These are phyloP conservation scores for Prunus kanzakura DNA, from an alignment of 306 rosid genomes.

Conservation along the genomic window DNA sequence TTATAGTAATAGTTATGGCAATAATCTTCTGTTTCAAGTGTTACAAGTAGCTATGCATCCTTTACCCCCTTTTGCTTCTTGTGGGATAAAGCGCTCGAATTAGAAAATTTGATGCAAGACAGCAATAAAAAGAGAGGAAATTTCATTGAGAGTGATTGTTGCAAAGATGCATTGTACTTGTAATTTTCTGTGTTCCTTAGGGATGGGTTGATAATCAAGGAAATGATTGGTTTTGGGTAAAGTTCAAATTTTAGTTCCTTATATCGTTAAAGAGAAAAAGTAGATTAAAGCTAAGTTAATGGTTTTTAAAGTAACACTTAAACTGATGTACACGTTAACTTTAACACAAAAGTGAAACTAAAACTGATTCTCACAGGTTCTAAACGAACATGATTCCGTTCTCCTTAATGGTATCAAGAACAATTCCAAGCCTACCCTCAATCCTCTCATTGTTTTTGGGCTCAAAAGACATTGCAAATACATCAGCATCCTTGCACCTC, in stretches of 20 bases:
- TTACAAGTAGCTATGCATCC: not conserved
- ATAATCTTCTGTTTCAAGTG: not conserved
- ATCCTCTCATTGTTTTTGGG: constrained; percentile 78
- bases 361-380: not conserved
- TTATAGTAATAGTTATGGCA: not conserved
- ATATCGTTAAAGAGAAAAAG: too few species aligned
- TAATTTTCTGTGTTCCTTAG: too few species aligned
- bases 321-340: too few species aligned
- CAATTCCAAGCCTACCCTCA: constrained; percentile 75
- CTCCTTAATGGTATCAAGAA: constrained; percentile 75
- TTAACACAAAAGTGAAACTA: not conserved
- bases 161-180: not conserved
- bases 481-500: constrained; percentile 84
- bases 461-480: constrained; percentile 78
- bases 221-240: too few species aligned
- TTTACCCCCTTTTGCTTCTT: not conserved
- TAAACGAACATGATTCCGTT: constrained; percentile 57
- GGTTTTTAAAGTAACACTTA: too few species aligned
- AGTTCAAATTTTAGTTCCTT: too few species aligned
- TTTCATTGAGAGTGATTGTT: not conserved
- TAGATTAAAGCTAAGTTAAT: too few species aligned
- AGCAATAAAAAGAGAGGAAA: not conserved
- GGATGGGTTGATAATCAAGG: too few species aligned
- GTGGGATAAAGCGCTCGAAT: not conserved
- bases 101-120: not conserved